Base-by-base conservation (phyloP, 441 rosid species). In the California macrophylla region DNA sequence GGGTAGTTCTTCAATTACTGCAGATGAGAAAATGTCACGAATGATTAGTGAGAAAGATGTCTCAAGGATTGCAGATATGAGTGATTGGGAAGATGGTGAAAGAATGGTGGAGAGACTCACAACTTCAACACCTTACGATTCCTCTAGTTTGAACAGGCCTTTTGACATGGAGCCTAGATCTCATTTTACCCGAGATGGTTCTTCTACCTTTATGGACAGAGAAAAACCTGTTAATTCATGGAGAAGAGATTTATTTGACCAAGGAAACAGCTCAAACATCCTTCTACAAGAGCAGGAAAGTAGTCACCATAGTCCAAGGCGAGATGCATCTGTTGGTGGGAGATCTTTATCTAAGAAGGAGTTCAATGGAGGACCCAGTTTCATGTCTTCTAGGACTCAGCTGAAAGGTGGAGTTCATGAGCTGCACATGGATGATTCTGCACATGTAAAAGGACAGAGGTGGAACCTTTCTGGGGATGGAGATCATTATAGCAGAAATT, bases 41-140 rank as follows among this genome's bases (percentile, higher is more conserved):
- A 56, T 76, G 75, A 67, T 69, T n/a, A 78, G 78, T 71, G 96
- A 84, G 70, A 87, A 83, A 69, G 85, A 84, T 71, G 20, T 58
- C 60, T 64, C 72, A 26, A 81, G 75, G 80, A 66, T 79, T 65
- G 66, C 81, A 56, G 93, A 85, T 69, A 77, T 77, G 72, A 85
- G 82, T 78, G 93, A 90, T 25, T 92, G 98, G 96, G 97, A 89
- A 80, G 93, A 90, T 70, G 75, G 92, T 54, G 97, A 91, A 75
- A 86, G 86, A 83, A 86, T 89, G 93, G 97, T 87, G 13, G 97
- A 94, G 80, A 87, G 94, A 74, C 87, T 91, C 73, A 84, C 93
- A 67, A 85, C 83, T 45, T 88, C 97, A 36, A 86, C 88, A 54
- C 78, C 87, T 60, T 85, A 84, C 67, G 98, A 91, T 85, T 83